A percentile compares a stretch with the other conserved stretches of the same genome.
These are phyloP conservation scores for Paecilomyces dactylethromorphus DNA, from an alignment of 2,329 filamentous ascomycete species.

Conservation along the genomic window DNA sequence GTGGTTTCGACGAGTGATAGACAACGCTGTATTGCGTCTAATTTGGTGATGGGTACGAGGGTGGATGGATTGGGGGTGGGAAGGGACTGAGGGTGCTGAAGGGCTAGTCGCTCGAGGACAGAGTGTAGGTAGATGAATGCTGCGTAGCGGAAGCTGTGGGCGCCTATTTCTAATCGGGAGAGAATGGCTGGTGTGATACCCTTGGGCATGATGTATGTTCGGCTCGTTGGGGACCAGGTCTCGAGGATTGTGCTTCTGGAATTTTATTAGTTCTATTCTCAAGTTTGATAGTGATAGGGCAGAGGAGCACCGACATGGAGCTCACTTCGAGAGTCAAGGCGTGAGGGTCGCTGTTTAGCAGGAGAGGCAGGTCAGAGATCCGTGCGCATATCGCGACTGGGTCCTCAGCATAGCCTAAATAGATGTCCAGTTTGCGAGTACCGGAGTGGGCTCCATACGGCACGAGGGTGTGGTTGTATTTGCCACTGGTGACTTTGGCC, in stretches of 20 bases:
- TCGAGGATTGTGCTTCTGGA: constrained; percentile 25
- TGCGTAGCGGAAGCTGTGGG: constrained; percentile 31
- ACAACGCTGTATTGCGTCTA: constrained; percentile 19
- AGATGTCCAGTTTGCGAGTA: constrained; percentile 27
- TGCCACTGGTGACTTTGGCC: constrained; percentile 26
- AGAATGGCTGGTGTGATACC: constrained; percentile 21
- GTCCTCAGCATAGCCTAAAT: constrained; percentile 32
- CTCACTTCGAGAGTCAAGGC: constrained; percentile 18
- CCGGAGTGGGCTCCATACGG: constrained; percentile 16
- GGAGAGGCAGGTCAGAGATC: constrained; percentile 23
- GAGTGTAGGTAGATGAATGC: constrained; percentile 31
- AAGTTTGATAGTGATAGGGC: neutral
- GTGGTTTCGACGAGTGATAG: constrained; percentile 17
- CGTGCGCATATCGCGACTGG: constrained; percentile 26
- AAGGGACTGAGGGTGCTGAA: neutral
- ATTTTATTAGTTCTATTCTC: neutral
- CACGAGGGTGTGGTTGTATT: constrained; percentile 12
- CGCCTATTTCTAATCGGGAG: constrained; percentile 26
- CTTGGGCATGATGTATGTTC: constrained; percentile 22
- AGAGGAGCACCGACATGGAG: constrained; percentile 19
- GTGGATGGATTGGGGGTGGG: neutral
- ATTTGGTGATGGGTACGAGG: constrained; percentile 21
- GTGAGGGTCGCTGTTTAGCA: constrained; percentile 8
- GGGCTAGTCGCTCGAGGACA: constrained; percentile 21
- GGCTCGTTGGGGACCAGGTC: constrained; percentile 22